These are phyloP conservation scores for Danielia reshetovae DNA, from an alignment of 805 yeast species.

Conservation along the genomic window DNA sequence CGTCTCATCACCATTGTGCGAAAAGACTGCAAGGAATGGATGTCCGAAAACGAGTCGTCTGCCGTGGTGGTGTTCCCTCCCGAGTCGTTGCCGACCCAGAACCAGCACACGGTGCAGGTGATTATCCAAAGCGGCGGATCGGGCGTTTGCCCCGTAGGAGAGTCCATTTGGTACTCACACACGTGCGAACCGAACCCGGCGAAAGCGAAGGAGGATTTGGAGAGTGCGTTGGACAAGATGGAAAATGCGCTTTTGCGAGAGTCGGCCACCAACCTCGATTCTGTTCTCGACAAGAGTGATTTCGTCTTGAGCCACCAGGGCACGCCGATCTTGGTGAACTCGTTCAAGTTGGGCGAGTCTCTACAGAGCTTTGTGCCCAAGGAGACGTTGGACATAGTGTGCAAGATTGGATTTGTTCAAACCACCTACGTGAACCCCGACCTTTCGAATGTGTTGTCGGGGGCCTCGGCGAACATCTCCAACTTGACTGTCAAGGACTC, in stretches of 20 bases:
- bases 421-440: slow-evolving; percentile 35
- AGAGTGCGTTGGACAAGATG: slow-evolving; percentile 73
- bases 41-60: slow-evolving; percentile 75
- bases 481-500: slow-evolving; percentile 15
- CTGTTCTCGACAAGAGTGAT: slow-evolving; percentile 28
- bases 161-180: slow-evolving; percentile 86
- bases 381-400: slow-evolving; percentile 50
- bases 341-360: slow-evolving; percentile 82
- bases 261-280: slow-evolving; percentile 54
- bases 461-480: slow-evolving; percentile 23
- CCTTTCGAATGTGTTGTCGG: slow-evolving; percentile 32
- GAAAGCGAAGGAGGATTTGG: slow-evolving; percentile 73
- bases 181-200: slow-evolving; percentile 64
- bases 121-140: slow-evolving; percentile 83
- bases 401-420: slow-evolving; percentile 39
- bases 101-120: slow-evolving; percentile 76
- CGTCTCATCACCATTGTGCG: slow-evolving; percentile 80
- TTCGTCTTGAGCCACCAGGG: slow-evolving; percentile 42
- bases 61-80: slow-evolving; percentile 94
- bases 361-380: slow-evolving; percentile 81
- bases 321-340: slow-evolving; percentile 60
- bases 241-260: slow-evolving; percentile 81
- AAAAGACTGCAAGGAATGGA: slow-evolving; percentile 89
- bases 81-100: slow-evolving; percentile 60
- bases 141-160: slow-evolving; percentile 83